Evolutionary conservation across 768 basidiomycete genomes (phyloP).

Genomic region (Boletus rubescentipes): DNA sequence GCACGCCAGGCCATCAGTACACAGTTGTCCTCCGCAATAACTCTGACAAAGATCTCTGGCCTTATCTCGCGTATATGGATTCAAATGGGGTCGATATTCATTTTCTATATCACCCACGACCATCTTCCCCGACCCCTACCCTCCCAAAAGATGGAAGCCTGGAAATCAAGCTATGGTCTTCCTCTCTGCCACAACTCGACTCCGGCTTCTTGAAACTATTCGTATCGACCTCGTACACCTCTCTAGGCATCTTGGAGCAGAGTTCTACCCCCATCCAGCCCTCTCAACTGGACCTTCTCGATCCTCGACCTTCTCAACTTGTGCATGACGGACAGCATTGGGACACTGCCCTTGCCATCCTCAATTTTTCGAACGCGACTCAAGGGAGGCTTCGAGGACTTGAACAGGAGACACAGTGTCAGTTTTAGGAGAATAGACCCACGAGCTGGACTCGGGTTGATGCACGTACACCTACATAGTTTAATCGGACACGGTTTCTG

Average conservation of each 20-base stretch:
- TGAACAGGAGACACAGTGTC: background rate
- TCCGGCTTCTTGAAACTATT: slow-evolving; percentile 59
- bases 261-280: slow-evolving; percentile 25
- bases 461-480: background rate
- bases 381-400: background rate
- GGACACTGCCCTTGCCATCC: slow-evolving; percentile 29
- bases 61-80: slow-evolving; percentile 63
- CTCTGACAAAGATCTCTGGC: slow-evolving; percentile 56
- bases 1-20: slow-evolving; percentile 44
- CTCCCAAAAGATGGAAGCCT: slow-evolving; percentile 41
- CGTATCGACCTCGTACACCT: slow-evolving; percentile 49
- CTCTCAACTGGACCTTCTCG: slow-evolving; percentile 9
- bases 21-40: slow-evolving; percentile 49
- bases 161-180: slow-evolving; percentile 39
- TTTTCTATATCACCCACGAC: slow-evolving; percentile 53
- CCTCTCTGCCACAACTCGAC: slow-evolving; percentile 44
- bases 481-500: background rate
- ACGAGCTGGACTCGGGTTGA: slow-evolving; percentile 15
- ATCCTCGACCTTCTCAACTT: slow-evolving; percentile 1
- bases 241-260: slow-evolving; percentile 52
- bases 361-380: slow-evolving; percentile 19
- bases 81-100: slow-evolving; percentile 52
- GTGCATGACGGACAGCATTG: slow-evolving; percentile 25
- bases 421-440: background rate
- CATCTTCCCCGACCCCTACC: slow-evolving; percentile 38